phyloP scores from a whole-genome alignment of 2,329 filamentous ascomycete genomes.

The Scedosporium dehoogii region DNA sequence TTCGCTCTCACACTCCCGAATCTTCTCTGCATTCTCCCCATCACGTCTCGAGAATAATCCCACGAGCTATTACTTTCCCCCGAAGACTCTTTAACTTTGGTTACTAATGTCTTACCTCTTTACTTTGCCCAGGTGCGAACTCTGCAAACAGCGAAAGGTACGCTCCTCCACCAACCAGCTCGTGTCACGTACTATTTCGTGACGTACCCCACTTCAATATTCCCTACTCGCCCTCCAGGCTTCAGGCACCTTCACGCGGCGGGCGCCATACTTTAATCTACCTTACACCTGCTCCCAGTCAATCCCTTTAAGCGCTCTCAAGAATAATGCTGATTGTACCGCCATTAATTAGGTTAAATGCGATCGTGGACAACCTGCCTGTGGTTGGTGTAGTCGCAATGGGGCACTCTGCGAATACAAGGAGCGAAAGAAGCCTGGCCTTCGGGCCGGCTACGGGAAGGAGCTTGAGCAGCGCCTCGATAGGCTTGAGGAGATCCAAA shows the following conservation, averaged over 20 bases:
- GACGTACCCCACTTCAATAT: not conserved
- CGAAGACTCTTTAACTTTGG: not conserved
- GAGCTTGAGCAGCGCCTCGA: constrained; percentile 66
- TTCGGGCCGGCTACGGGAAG: constrained; percentile 59
- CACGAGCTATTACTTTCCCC: not conserved
- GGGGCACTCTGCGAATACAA: constrained; percentile 56
- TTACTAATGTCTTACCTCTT: constrained; percentile 4
- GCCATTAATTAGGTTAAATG: constrained; percentile 50
- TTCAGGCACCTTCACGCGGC: not conserved
- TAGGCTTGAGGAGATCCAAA: constrained; percentile 56
- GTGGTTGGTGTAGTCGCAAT: constrained; percentile 58
- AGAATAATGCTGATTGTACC: constrained; percentile 7
- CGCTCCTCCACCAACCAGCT: constrained; percentile 10
- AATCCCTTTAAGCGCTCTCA: not conserved
- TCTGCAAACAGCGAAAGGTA: constrained; percentile 75
- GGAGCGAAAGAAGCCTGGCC: constrained; percentile 56
- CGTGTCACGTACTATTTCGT: not conserved
- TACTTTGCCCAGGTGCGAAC: constrained; percentile 49
- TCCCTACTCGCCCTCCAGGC: not conserved
- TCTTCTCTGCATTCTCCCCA: not conserved
- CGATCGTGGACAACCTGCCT: constrained; percentile 64
- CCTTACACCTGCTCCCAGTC: not conserved
- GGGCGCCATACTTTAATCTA: not conserved
- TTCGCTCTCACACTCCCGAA: not conserved
- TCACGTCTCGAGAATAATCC: not conserved